Evolutionary conservation across 2,329 filamentous ascomycete genomes (phyloP).

Genomic region (Apiospora arundinis): DNA sequence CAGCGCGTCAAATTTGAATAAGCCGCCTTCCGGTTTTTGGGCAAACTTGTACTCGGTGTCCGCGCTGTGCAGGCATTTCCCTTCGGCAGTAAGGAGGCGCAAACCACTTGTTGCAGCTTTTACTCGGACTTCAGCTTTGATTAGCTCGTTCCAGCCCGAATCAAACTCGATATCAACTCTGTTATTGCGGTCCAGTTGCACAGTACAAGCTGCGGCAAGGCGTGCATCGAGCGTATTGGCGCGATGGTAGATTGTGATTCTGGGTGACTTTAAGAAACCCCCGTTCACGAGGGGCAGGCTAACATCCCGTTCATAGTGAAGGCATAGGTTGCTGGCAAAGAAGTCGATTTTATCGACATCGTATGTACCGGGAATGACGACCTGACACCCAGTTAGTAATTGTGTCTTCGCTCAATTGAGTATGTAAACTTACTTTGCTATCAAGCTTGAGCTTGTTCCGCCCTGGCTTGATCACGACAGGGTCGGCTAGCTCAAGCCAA

Average conservation of each 20-base stretch:
- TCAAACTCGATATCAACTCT: slow-evolving; percentile 76
- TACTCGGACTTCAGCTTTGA: slow-evolving; percentile 64
- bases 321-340: slow-evolving; percentile 64
- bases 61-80: slow-evolving; percentile 50
- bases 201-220: slow-evolving; percentile 69
- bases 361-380: slow-evolving; percentile 75
- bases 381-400: slow-evolving; percentile 44
- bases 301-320: slow-evolving; percentile 68
- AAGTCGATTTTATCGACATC: slow-evolving; percentile 76
- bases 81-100: slow-evolving; percentile 66
- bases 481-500: slow-evolving; percentile 60
- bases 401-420: background rate
- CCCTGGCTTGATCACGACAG: slow-evolving; percentile 60
- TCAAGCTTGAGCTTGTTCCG: slow-evolving; percentile 52
- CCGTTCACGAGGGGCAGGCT: slow-evolving; percentile 53
- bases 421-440: slow-evolving; percentile 47
- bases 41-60: slow-evolving; percentile 49
- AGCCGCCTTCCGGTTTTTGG: slow-evolving; percentile 59
- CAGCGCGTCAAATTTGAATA: slow-evolving; percentile 58
- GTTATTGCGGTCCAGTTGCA: slow-evolving; percentile 81
- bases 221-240: slow-evolving; percentile 71
- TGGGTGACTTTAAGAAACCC: slow-evolving; percentile 63
- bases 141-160: slow-evolving; percentile 76
- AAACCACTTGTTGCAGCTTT: slow-evolving; percentile 71
- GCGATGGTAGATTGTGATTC: slow-evolving; percentile 77